phyloP scores from a whole-genome alignment of 1,139 yeast species.

The Taphrina deformans region DNA sequence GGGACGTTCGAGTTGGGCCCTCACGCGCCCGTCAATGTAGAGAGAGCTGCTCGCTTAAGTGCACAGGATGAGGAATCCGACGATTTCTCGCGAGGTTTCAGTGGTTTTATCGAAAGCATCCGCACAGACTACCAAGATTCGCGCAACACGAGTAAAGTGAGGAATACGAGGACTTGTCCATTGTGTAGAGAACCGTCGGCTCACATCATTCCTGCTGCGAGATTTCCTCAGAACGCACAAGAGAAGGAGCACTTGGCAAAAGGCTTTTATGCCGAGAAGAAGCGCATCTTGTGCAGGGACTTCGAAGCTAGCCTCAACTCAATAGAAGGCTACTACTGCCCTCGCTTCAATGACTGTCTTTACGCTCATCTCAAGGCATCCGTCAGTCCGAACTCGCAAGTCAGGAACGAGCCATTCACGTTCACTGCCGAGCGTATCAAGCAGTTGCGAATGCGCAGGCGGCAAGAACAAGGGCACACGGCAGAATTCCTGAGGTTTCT shows the following conservation, averaged over 20 bases:
- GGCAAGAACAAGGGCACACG: neutral
- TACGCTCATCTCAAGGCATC: constrained; percentile 16
- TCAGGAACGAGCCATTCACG: neutral
- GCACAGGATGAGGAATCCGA: neutral
- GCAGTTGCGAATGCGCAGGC: constrained; percentile 8
- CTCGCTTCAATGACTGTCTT: constrained; percentile 9
- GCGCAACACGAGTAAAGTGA: neutral
- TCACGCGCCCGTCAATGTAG: neutral
- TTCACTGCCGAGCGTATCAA: neutral
- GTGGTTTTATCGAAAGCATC: neutral
- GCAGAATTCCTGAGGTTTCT: neutral
- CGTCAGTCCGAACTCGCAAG: neutral
- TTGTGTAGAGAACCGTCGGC: constrained; percentile 8
- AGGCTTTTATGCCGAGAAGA: constrained; percentile 2
- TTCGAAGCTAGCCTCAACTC: constrained; percentile 8
- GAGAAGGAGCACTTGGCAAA: neutral
- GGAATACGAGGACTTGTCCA: constrained; percentile 12
- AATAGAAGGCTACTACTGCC: constrained; percentile 2
- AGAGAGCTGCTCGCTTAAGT: constrained; percentile 2
- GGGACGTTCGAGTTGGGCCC: constrained; percentile 9
- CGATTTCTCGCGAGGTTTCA: neutral
- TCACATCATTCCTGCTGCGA: neutral
- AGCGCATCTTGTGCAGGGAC: constrained; percentile 2
- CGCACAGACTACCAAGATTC: neutral
- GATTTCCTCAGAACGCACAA: neutral